Evolutionary conservation across 2,329 filamentous ascomycete species (phyloP).

Genomic region (Rachicladosporium sp.): DNA sequence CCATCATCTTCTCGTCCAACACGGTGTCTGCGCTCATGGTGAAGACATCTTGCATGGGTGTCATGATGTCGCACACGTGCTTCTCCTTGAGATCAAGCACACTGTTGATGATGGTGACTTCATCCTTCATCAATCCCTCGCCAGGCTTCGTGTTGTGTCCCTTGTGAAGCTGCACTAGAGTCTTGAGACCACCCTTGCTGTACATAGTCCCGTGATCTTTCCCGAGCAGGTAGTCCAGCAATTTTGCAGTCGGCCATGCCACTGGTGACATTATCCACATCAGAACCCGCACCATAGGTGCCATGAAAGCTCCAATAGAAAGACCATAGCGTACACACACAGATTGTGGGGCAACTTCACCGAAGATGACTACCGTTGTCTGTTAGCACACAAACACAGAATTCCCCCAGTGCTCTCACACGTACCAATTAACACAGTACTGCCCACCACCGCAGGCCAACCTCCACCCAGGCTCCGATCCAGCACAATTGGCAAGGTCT

Average conservation of each 20-base stretch:
- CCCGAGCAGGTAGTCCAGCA: constrained; percentile 84
- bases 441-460: constrained; percentile 85
- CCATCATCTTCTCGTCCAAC: constrained; percentile 87
- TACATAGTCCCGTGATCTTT: constrained; percentile 94
- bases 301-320: constrained; percentile 88
- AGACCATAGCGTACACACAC: constrained; percentile 93
- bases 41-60: constrained; percentile 94
- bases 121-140: constrained; percentile 88
- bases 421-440: constrained; percentile 85
- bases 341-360: constrained; percentile 90
- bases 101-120: constrained; percentile 96
- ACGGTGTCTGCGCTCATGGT: constrained; percentile 92
- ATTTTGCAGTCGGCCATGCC: constrained; percentile 88
- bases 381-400: constrained; percentile 3
- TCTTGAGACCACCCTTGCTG: constrained; percentile 96
- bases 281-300: constrained; percentile 69
- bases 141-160: constrained; percentile 70
- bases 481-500: constrained; percentile 87
- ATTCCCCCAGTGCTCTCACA: neutral
- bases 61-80: constrained; percentile 91
- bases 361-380: constrained; percentile 68
- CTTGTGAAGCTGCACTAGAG: constrained; percentile 86
- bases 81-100: constrained; percentile 95
- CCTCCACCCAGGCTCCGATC: constrained; percentile 89
- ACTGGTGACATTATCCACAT: constrained; percentile 90